Base-by-base conservation (phyloP, 1,139 yeast genomes). In the Protomyces macrosporus region DNA sequence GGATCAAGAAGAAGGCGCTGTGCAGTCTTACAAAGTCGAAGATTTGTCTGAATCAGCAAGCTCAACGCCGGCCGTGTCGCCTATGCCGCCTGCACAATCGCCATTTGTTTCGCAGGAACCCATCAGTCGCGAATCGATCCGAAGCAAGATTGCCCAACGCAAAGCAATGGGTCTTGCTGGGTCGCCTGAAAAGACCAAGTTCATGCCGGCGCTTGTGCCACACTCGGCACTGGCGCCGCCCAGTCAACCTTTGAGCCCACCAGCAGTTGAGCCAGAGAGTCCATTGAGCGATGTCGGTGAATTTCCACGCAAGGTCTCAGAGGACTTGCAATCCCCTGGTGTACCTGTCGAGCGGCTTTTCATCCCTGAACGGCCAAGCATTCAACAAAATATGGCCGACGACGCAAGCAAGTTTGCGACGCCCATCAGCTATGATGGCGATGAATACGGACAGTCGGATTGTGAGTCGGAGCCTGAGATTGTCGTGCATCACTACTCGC, bases 401-500 rank as follows among this genome's bases (percentile, higher is more conserved):
- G 48, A 42, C 16, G 48, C 33, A 23, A 12, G 14, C 9, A 42
- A 42, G 30, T 42, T 42, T 42, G 53, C 53, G 6, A 52, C 62
- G n/a, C 52, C 56, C n/a, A 48, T 58, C 23, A 58, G 45, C 45
- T 58, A 58, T 23, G 62, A 58, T 40, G 62, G 62, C 34, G 62
- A 58, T 32, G 62, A 58, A 6, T 58, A 58, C 30, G 60, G 52
- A n/a, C 48, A 57, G n/a, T 55, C 58, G 30, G 60, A 55, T 36
- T 6, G 6, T n/a, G 61, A 57, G 6, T 37, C 35, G 30, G 32
- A 16, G 39, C 55, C 51, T 10, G 61, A 57, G 9, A 42, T 50
- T 7, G 37, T 57, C n/a, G 52, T 57, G 32, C 55, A 57, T 50
- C 52, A 45, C 2, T 23, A n/a, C 14, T 50, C 48, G 48, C 48